These are phyloP conservation scores for Incumbomyces delicatus DNA, from an alignment of 2,329 filamentous ascomycete genomes.

Conservation along the genomic window DNA sequence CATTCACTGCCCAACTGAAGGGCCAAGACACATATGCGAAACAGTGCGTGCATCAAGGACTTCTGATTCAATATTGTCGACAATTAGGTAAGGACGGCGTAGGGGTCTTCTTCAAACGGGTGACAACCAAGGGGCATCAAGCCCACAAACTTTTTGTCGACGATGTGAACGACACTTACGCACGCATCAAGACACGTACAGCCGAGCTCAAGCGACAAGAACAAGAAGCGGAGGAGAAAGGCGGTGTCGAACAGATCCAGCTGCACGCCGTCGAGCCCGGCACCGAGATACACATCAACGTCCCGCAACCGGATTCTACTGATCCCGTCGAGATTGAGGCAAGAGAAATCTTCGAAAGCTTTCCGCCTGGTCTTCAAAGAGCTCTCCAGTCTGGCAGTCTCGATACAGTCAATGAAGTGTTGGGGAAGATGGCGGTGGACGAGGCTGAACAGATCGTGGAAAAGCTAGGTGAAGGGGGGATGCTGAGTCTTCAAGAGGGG, in stretches of 20 bases:
- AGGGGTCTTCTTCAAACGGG: constrained; percentile 87
- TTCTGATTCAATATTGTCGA: constrained; percentile 89
- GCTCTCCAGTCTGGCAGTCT: constrained; percentile 82
- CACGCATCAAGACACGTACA: constrained; percentile 66
- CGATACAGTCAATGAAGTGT: constrained; percentile 77
- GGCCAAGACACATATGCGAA: constrained; percentile 65
- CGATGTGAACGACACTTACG: constrained; percentile 83
- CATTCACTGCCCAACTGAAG: constrained; percentile 78
- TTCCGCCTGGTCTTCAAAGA: constrained; percentile 68
- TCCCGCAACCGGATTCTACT: constrained; percentile 60
- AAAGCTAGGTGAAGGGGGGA: constrained; percentile 70
- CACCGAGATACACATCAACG: constrained; percentile 79
- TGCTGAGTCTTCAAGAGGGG: constrained; percentile 82
- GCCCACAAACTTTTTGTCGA: constrained; percentile 85
- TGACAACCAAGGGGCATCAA: constrained; percentile 80
- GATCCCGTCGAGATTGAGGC: constrained; percentile 53
- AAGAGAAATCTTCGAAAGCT: constrained; percentile 70
- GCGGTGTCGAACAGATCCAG: constrained; percentile 89
- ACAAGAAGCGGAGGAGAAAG: constrained; percentile 41
- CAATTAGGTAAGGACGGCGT: constrained; percentile 82
- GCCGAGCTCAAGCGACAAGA: constrained; percentile 59
- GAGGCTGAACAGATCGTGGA: constrained; percentile 80
- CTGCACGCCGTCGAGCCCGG: constrained; percentile 90
- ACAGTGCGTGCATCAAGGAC: constrained; percentile 85
- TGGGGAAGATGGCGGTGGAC: constrained; percentile 79